phyloP scores from a whole-genome alignment of 2,329 filamentous ascomycete genomes.

The Apiospora kogelbergensis region DNA sequence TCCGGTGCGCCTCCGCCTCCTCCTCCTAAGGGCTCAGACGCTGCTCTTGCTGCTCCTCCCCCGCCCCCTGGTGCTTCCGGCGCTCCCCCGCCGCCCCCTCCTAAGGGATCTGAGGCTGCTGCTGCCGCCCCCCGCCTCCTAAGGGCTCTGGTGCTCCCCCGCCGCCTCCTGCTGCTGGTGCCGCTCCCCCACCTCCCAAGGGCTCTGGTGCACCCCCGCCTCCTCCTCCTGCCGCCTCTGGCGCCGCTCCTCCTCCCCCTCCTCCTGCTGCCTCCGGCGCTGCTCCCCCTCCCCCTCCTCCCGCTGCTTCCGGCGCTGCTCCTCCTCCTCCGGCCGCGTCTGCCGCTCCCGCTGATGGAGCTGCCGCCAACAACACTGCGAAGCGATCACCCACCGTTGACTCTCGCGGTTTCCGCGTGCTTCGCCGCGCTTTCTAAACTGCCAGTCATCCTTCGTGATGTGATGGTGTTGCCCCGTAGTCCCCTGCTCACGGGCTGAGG shows the following conservation, averaged over 20 bases:
- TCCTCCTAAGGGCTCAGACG: background rate
- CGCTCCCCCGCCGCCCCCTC: background rate
- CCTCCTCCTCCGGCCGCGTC: background rate
- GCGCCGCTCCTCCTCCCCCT: background rate
- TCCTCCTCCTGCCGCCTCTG: background rate
- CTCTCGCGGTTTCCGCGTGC: background rate
- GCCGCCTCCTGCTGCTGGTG: background rate
- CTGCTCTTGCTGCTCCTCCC: background rate
- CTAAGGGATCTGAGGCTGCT: background rate
- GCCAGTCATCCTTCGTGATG: too few relatives aligned
- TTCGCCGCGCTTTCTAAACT: background rate
- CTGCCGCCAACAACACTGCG: background rate
- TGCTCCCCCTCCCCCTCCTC: background rate
- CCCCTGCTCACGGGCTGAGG: background rate
- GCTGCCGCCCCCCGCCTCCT: background rate
- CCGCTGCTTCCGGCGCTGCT: background rate
- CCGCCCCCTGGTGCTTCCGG: background rate
- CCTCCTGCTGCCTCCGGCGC: background rate
- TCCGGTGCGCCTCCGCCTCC: background rate
- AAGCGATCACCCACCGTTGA: background rate
- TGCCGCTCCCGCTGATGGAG: background rate
- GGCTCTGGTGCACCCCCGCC: background rate
- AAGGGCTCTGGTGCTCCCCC: background rate
- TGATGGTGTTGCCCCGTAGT: background rate
- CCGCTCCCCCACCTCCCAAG: background rate